Percentiles rank a stretch among this genome's conserved stretches.
These are phyloP conservation scores for Ophiostoma sp. DNA, from an alignment of 2,329 filamentous ascomycete species.

Conservation along the genomic window DNA sequence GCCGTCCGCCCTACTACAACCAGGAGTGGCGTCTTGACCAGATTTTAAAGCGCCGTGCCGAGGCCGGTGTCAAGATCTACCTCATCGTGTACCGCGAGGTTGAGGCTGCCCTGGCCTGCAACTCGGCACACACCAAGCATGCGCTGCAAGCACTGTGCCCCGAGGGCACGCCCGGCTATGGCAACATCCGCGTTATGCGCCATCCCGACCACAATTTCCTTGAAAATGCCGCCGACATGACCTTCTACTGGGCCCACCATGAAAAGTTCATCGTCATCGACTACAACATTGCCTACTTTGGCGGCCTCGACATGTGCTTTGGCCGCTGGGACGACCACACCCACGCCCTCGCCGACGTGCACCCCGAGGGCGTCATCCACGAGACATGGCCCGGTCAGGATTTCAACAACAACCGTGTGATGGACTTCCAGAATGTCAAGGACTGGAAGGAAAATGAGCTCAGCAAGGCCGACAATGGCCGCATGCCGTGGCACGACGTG, in stretches of 20 bases:
- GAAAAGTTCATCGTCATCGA: constrained; percentile 97
- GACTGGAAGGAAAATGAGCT: constrained; percentile 94
- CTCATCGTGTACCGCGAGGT: constrained; percentile 90
- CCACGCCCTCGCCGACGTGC: constrained; percentile 79
- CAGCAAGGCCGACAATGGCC: constrained; percentile 81
- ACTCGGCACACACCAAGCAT: constrained; percentile 88
- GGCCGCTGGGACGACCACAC: constrained; percentile 88
- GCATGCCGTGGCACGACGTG: constrained; percentile 99
- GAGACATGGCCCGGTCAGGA: constrained; percentile 95
- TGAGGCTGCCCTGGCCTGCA: constrained; percentile 77
- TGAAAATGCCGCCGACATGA: constrained; percentile 92
- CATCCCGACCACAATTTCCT: constrained; percentile 95
- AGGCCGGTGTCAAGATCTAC: constrained; percentile 91
- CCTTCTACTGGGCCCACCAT: constrained; percentile 96
- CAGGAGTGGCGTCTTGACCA: constrained; percentile 85
- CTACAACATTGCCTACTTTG: constrained; percentile 85
- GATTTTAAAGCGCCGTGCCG: constrained; percentile 78
- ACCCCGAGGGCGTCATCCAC: constrained; percentile 72
- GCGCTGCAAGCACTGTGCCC: constrained; percentile 74
- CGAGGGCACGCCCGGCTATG: constrained; percentile 71
- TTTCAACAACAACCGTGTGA: constrained; percentile 94
- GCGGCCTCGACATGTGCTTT: constrained; percentile 90
- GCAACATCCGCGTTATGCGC: constrained; percentile 82
- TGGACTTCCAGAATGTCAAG: constrained; percentile 87
- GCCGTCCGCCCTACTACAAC: constrained; percentile 73